A percentile compares a stretch with the other conserved stretches of the same genome.
These are phyloP conservation scores for Entonaema liquescens DNA, from an alignment of 495 filamentous ascomycete genomes.

Conservation along the genomic window DNA sequence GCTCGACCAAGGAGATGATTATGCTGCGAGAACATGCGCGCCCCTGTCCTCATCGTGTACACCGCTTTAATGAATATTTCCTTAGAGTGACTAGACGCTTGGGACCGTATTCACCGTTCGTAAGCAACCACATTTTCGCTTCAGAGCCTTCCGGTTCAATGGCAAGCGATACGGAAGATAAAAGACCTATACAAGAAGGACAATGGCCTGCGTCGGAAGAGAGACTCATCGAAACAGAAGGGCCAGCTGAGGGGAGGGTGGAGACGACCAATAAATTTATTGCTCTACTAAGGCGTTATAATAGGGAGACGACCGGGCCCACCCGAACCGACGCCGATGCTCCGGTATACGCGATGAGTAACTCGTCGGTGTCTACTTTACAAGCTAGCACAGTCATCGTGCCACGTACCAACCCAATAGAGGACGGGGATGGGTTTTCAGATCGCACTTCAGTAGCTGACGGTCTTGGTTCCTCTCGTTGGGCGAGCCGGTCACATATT, in stretches of 20 bases:
- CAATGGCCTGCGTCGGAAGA: not conserved
- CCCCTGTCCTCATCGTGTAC: not conserved
- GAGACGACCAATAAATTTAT: not conserved
- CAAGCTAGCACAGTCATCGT: not conserved
- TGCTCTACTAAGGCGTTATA: not conserved
- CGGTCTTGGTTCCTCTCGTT: not conserved
- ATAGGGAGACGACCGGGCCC: not conserved
- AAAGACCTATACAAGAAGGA: not conserved
- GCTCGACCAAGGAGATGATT: slow-evolving; percentile 14
- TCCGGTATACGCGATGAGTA: not conserved
- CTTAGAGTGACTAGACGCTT: not conserved
- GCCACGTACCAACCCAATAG: not conserved
- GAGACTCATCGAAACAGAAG: not conserved
- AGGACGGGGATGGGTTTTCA: not conserved
- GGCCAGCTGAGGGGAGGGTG: not conserved
- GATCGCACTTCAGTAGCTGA: not conserved
- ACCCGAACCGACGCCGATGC: not conserved
- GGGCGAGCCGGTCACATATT: not conserved
- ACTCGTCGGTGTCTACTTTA: not conserved
- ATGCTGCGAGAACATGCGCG: not conserved
- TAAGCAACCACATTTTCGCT: not conserved
- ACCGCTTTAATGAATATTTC: not conserved
- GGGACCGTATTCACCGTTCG: not conserved
- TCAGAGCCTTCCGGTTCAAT: not conserved
- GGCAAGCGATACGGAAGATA: not conserved